These are phyloP conservation scores for Fermentozyma sake DNA, from an alignment of 1,139 yeast species.

Conservation along the genomic window DNA sequence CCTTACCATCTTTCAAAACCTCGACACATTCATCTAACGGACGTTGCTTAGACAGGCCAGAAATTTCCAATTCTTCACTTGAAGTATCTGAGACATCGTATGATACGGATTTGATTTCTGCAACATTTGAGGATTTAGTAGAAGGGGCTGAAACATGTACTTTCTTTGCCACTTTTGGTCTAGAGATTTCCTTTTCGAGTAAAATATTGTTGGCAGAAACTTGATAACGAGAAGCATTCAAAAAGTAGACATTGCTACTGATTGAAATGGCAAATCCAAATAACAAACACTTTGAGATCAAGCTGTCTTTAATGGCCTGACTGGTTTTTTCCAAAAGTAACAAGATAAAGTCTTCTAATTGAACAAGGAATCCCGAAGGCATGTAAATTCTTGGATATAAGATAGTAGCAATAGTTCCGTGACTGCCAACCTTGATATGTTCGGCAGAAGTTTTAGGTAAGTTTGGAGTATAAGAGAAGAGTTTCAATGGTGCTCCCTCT, in stretches of 20 bases:
- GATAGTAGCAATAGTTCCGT: constrained; percentile 62
- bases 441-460: constrained; percentile 40
- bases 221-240: constrained; percentile 70
- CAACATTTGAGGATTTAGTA: constrained; percentile 3
- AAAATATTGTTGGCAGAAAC: constrained; percentile 38
- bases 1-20: constrained; percentile 66
- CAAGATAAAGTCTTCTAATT: constrained; percentile 60
- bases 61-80: constrained; percentile 20
- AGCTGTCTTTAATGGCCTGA: constrained; percentile 73
- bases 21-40: constrained; percentile 62
- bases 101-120: constrained; percentile 14
- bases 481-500: constrained; percentile 9
- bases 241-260: constrained; percentile 75
- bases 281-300: constrained; percentile 74
- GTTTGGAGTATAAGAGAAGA: constrained; percentile 27
- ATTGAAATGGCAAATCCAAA: constrained; percentile 72
- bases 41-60: constrained; percentile 16
- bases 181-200: constrained; percentile 36
- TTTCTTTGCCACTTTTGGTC: constrained; percentile 17
- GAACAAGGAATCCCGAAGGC: constrained; percentile 60
- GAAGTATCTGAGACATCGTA: constrained; percentile 3
- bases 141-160: constrained; percentile 4
- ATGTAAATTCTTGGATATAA: constrained; percentile 65
- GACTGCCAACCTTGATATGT: constrained; percentile 37
- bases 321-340: constrained; percentile 55